Percentiles rank a stretch among this genome's conserved stretches.
These are phyloP conservation scores for Leishmania major DNA, from an alignment of 208 protist species.

Conservation along the genomic window DNA sequence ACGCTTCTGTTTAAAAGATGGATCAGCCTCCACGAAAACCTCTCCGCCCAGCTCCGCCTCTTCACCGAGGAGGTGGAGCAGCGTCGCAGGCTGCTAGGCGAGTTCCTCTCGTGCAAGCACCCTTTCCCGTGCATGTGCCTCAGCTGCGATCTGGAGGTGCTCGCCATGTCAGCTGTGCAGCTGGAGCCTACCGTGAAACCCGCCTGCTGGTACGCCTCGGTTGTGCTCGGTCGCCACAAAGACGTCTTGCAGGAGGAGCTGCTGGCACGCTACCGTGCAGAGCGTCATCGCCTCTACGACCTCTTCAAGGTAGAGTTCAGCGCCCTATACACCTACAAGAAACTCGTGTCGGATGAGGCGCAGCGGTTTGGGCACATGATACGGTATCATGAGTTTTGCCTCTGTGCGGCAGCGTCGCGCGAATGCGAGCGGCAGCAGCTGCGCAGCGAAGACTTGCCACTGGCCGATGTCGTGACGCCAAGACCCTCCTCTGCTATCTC, in stretches of 20 bases:
- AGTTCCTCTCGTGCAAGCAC: conserved; percentile 56
- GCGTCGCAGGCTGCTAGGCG: conserved; percentile 36
- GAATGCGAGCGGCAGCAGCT: not conserved
- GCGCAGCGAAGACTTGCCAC: not conserved
- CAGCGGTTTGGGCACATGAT: conserved; percentile 38
- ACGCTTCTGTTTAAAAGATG: conserved; percentile 31
- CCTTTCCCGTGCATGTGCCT: conserved; percentile 50
- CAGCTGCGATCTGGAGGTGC: conserved; percentile 51
- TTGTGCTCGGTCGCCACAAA: conserved; percentile 38
- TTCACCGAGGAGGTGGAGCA: conserved; percentile 43
- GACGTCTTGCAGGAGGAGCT: conserved; percentile 34
- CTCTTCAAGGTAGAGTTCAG: conserved; percentile 28
- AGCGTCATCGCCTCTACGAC: conserved; percentile 23
- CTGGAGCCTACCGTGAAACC: conserved; percentile 40
- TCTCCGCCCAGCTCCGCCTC: conserved; percentile 30
- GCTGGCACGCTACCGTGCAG: conserved; percentile 27
- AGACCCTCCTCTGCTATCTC: not conserved
- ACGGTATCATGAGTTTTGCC: conserved; percentile 51
- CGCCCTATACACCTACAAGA: conserved; percentile 33
- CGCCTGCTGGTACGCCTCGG: conserved; percentile 46
- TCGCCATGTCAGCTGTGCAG: conserved; percentile 48
- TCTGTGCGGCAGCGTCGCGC: conserved; percentile 22
- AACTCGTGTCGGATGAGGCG: conserved; percentile 46
- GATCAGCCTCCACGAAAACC: conserved; percentile 22
- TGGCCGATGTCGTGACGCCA: no score